Base-by-base conservation (phyloP, 805 yeast species). In the Barnettozyma salicaria region DNA sequence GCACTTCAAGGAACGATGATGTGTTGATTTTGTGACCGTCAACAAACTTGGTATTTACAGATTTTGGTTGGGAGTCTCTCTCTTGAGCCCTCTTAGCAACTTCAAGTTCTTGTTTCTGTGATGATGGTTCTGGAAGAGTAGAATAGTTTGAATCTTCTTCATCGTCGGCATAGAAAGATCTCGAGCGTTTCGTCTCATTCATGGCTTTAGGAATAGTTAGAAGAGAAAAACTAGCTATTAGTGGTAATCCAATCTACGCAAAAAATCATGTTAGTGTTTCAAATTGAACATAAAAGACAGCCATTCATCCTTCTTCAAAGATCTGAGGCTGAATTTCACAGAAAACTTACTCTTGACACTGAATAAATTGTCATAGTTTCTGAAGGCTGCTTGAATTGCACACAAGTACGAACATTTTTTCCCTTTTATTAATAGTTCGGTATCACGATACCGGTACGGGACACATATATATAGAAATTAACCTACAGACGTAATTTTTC, bases 181-280 rank as follows among this genome's bases (percentile, higher is more conserved):
- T 51, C 21, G 54, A 50, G 22, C 41, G 44, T 30, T 44, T 43
- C 1, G 50, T 14, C n/a, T 51, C 56, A 30, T 50, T 52, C 38
- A 38, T 78, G 44, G 62, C 68, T 27, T 35, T 74, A 47, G 87
- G 72, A 18, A 41, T 41, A 8, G 52, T 29, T 17, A 43, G 14
- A 10, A 47, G 6, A 4, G 51, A 34, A 18, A 46, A 5, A 9
- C 53, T 51, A 9, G 47, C 44, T 6, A 44, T 32, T 16, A 46
- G 13, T 19, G 54, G 52, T 1, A 50, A 32, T 6, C 51, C 51
- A 19, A 48, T 21, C 54, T 50, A 21, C 2, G 20, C 11, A 19
- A 24, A 29, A 21, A 19, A 27, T 25, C 12, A 8, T 19, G 19
- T 25, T 30, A 20, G 26, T 9, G 12, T 4, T 10, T 7, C 11